These are phyloP conservation scores for Ocimum tenuiflorum DNA, from an alignment of 257 asterid genomes.

Conservation along the genomic window DNA sequence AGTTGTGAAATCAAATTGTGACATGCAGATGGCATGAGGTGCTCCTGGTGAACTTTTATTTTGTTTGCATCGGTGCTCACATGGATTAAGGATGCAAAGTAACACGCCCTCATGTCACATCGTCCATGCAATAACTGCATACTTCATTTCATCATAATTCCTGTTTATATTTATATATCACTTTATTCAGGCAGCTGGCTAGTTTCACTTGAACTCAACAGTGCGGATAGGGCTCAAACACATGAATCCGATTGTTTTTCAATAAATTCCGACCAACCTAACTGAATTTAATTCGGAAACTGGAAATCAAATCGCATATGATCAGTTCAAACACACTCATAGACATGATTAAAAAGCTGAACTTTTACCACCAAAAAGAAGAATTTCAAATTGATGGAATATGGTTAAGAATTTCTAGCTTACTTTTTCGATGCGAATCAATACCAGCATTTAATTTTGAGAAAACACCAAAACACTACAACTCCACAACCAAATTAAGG, in stretches of 20 bases:
- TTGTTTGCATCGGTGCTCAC: neutral
- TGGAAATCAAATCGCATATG: neutral
- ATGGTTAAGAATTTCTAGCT: neutral
- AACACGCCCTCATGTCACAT: neutral
- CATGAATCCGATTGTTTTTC: neutral
- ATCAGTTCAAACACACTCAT: neutral
- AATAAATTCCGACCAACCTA: neutral
- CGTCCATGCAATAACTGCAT: slow-evolving; percentile 7
- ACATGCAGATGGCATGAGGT: slow-evolving; percentile 9
- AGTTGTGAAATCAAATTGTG: neutral
- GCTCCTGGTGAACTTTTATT: slow-evolving; percentile 5
- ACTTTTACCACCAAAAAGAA: neutral
- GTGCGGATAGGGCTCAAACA: neutral
- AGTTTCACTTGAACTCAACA: slow-evolving; percentile 1
- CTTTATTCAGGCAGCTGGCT: neutral
- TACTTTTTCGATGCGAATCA: neutral
- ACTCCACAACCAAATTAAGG: neutral
- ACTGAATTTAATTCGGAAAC: neutral
- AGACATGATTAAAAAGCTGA: neutral
- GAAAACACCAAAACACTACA: neutral
- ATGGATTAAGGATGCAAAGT: neutral
- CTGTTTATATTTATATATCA: neutral
- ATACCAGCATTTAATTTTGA: neutral
- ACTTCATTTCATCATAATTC: neutral
- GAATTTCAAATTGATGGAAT: neutral